Conservation (phyloP, 768 basidiomycete genomes). For the Lactifluus volemus region DNA sequence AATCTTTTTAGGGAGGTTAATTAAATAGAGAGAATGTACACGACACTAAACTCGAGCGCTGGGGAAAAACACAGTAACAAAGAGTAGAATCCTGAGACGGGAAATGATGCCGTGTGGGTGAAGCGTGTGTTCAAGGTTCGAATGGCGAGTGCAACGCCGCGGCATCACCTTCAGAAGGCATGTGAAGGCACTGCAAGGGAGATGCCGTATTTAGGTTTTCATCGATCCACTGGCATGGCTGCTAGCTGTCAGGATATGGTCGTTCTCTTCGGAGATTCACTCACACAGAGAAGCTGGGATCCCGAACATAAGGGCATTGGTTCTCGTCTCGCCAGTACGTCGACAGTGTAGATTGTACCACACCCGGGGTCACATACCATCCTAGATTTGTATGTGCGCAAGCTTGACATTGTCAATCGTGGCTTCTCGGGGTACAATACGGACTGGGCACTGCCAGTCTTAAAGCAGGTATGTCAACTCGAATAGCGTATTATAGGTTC, state of each 20-base stretch:
- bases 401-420: slow-evolving; percentile 80
- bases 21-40: too few species aligned
- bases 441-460: slow-evolving; percentile 73
- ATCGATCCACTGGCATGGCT: slow-evolving; percentile 35
- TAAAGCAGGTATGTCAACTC: slow-evolving; percentile 50
- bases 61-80: too few species aligned
- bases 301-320: slow-evolving; percentile 47
- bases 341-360: background rate
- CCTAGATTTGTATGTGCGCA: slow-evolving; percentile 67
- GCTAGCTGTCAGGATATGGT: slow-evolving; percentile 53
- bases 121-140: too few species aligned
- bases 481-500: background rate
- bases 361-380: background rate
- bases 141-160: too few species aligned
- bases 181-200: too few species aligned
- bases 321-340: slow-evolving; percentile 57
- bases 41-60: too few species aligned
- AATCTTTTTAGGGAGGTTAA: too few species aligned
- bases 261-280: slow-evolving; percentile 75
- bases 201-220: too few species aligned
- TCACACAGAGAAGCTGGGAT: slow-evolving; percentile 64
- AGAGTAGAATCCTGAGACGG: too few species aligned
- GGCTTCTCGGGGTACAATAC: slow-evolving; percentile 83
- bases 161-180: too few species aligned
- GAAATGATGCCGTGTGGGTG: too few species aligned